Evolutionary conservation across 2,329 filamentous ascomycete species (phyloP).

Genomic region (Aspergillus awamori): DNA sequence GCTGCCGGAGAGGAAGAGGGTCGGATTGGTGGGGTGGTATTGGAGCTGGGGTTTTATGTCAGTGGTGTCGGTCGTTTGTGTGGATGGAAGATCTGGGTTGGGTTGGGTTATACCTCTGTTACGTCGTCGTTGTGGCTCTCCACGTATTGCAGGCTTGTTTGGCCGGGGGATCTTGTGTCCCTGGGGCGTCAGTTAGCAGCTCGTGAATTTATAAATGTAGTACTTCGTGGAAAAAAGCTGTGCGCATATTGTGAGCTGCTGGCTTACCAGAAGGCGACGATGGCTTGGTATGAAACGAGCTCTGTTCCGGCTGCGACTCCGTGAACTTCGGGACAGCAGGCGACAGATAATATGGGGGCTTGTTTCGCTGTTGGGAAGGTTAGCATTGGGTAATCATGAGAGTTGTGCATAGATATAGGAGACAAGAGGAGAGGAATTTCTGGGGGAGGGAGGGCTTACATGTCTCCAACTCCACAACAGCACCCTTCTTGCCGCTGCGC

Average conservation of each 20-base stretch:
- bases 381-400: constrained; percentile 18
- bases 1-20: constrained; percentile 61
- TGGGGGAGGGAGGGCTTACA: constrained; percentile 25
- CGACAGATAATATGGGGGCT: constrained; percentile 57
- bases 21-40: constrained; percentile 56
- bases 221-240: too few species aligned
- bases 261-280: constrained; percentile 48
- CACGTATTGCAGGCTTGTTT: constrained; percentile 43
- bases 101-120: constrained; percentile 49
- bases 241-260: too few species aligned
- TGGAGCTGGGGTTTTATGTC: constrained; percentile 40
- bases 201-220: neutral
- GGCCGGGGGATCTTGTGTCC: constrained; percentile 47
- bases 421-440: too few species aligned
- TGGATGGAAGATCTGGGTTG: too few species aligned
- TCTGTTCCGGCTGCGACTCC: constrained; percentile 61
- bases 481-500: constrained; percentile 31
- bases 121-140: constrained; percentile 62
- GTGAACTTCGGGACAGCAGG: constrained; percentile 50
- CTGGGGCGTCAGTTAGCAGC: constrained; percentile 38
- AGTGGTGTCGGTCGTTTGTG: too few species aligned
- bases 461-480: constrained; percentile 40
- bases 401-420: neutral
- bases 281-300: constrained; percentile 47
- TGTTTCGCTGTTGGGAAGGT: constrained; percentile 45